A percentile compares a stretch with the other conserved stretches of the same genome.
These are phyloP conservation scores for Colletotrichum incanum DNA, from an alignment of 2,329 filamentous ascomycete species.

Conservation along the genomic window DNA sequence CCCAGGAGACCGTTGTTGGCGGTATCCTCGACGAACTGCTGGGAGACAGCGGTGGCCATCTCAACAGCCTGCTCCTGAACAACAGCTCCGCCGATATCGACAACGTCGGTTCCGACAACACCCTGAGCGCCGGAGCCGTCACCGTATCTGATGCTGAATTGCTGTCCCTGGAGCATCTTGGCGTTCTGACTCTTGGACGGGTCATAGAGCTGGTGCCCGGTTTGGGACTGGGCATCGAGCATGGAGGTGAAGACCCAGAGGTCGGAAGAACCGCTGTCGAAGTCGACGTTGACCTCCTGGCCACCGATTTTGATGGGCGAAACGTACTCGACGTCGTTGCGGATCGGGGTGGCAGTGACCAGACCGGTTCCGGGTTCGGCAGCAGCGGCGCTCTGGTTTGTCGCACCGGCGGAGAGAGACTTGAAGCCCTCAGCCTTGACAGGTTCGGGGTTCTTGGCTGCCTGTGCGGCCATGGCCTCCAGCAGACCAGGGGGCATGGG, in stretches of 20 bases:
- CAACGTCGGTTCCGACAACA: slow-evolving; percentile 77
- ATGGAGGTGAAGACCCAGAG: slow-evolving; percentile 81
- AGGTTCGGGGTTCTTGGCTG: slow-evolving; percentile 20
- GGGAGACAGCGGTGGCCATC: slow-evolving; percentile 72
- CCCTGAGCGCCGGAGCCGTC: slow-evolving; percentile 76
- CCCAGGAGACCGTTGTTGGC: slow-evolving; percentile 79
- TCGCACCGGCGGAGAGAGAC: slow-evolving; percentile 18
- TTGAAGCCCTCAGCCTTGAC: slow-evolving; percentile 46
- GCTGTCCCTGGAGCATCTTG: slow-evolving; percentile 55
- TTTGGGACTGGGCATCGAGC: slow-evolving; percentile 61
- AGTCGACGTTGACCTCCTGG: slow-evolving; percentile 78
- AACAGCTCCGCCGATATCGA: slow-evolving; percentile 76
- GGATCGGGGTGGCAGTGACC: slow-evolving; percentile 76
- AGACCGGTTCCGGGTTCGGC: slow-evolving; percentile 59
- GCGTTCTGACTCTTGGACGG: slow-evolving; percentile 55
- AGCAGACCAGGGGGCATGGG: slow-evolving; percentile 61
- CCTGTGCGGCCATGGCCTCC: slow-evolving; percentile 52
- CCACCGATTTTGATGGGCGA: slow-evolving; percentile 79
- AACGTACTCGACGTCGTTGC: slow-evolving; percentile 79
- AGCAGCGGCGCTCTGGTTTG: slow-evolving; percentile 26
- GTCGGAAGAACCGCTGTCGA: slow-evolving; percentile 84
- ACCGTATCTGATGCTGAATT: slow-evolving; percentile 79
- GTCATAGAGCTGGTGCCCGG: slow-evolving; percentile 64
- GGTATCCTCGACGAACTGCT: slow-evolving; percentile 72
- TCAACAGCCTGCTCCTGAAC: slow-evolving; percentile 77